Evolutionary conservation across 306 rosid species (phyloP), one percentile per base, ranked within the genome.

Genomic region (Arachis stenosperma): DNA sequence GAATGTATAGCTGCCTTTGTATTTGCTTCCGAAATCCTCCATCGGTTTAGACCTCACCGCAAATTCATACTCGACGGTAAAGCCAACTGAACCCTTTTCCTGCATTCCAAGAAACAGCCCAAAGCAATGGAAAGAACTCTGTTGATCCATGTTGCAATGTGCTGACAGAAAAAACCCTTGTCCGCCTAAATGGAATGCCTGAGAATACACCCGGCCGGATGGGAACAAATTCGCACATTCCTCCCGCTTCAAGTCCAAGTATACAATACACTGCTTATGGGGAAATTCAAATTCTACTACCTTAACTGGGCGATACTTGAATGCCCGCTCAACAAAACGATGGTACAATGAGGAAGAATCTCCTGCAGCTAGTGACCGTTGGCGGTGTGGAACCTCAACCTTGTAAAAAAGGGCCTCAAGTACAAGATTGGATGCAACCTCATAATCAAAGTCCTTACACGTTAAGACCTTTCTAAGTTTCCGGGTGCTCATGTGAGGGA

Each of bases 141-240:
- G 97, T 78, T 95, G 99, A 82, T 95, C 98, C 99, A 95, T 91
- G 88, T 95, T 91, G 84, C 99, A 95, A 78, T 95, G 99, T 0
- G 99, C 98, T 12, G 99, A 95, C 2, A 95, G 90, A 73, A 95
- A 95, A 81, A 95, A 95, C 33, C 99, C 99, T 76, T 95, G 98
- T 8, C 98, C 99, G 2, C 99, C 99, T 86, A 95, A 81, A 81
- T 95, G 97, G 80, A 95, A 95, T 51, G 99, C 99, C 82, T 95
- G 99, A 30, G 99, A 95, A 86, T 95, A 95, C 27, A 95, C 93
- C 60, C 99, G 87, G 44, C 99, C 97, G 0, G 98, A 91, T n/a
- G 99, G 98, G 64, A 72, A 86, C 75, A 95, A 57, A 78, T 76
- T 88, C 33, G 74, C 58, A 52, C 98, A 95, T 79, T 95, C 99